Evolutionary conservation across 305 asterid species (phyloP), one percentile per base, ranked within the genome.

Genomic region (Solanum aculeatissimum): DNA sequence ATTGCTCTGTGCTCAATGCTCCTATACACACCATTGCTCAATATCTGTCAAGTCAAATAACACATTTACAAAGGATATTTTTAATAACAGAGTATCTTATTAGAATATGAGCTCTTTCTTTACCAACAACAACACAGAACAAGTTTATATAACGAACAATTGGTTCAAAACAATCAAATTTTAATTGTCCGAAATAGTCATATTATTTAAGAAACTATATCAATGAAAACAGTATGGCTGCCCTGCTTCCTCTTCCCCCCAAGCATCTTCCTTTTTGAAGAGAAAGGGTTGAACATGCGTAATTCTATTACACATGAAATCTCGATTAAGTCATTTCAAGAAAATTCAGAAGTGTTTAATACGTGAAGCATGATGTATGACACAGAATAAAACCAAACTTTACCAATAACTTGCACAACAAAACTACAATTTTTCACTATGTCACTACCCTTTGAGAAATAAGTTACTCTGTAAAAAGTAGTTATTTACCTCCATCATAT

Each of bases 401-500:
- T 19, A 19, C 4, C 63, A 19, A 1, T 9, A 55, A 55, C 62
- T 57, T n/a, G 19, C 15, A 25, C 70, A 6, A 19, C 13, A 25
- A 62, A 62, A 13, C 19, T 65, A 15, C 21, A 65, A 66, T 32
- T 29, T 32, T 32, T 7, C 21, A 42, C 32, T 42, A 70, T 9
- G 9, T 71, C 3, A 1, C 53, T 13, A 40, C 3, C 35, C 53
- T 42, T 71, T 21, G 55, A 71, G 1, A 70, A 21, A 42, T 42
- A 21, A 42, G 10, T 42, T 42, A 42, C 79, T 43, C 55, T 1
- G 19, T 1, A 43, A 71, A 14, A 21, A 13, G 1, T 0, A n/a
- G 7, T n/a, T 55, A 80, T 35, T 80, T 87, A 90, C 91, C 91
- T 90, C 90, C 80, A 87, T 68, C 79, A 87, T 47, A 27, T 89